Evolutionary conservation across 345 rosid species (phyloP), one percentile per base, ranked within the genome.

Genomic region (Clausena lansium): DNA sequence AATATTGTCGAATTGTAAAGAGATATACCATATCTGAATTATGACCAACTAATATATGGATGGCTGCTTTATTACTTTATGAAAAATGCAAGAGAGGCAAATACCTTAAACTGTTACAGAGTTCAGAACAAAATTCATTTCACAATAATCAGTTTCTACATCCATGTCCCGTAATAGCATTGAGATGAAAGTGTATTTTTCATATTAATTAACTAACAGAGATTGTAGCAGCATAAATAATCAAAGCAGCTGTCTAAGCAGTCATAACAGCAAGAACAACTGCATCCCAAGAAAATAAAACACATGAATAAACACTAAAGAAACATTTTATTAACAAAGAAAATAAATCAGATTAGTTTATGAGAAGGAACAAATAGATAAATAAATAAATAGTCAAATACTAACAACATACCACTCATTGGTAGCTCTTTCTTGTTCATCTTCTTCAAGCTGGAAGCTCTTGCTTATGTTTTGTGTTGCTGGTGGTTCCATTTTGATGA

Each of bases 241-340:
- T 82, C 83, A 33, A 87, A 73, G 82, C 83, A 83, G 85, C 69
- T 81, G 70, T 77, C 82, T 6, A 65, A 52, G 82, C 91, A 88
- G 71, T 81, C 88, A 74, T 59, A 88, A 22, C 79, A 86, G 87
- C 88, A 88, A 58, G 89, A 88, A 77, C 91, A 88, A 74, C 91
- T 86, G 87, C 81, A 83, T 25, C 41, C 55, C 58, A 57, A 7
- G 4, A 11, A 20, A 20, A 24, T 45, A 22, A 59, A 50, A 9
- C 24, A 11, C 33, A 33, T 5, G 57, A 17, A 52, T 52, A 15
- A 4, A 52, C 17, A 17, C 7, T 45, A 45, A 52, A 52, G 7
- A 17, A 4, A 17, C 57, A 52, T 13, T 11, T 3, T 52, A 28
- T 2, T 32, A 25, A 25, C 9, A 22, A 35, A 50, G 11, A 38